Percentiles rank a stretch among this genome's conserved stretches.
phyloP scores from a whole-genome alignment of 306 rosid genomes.

The Corylus americana region DNA sequence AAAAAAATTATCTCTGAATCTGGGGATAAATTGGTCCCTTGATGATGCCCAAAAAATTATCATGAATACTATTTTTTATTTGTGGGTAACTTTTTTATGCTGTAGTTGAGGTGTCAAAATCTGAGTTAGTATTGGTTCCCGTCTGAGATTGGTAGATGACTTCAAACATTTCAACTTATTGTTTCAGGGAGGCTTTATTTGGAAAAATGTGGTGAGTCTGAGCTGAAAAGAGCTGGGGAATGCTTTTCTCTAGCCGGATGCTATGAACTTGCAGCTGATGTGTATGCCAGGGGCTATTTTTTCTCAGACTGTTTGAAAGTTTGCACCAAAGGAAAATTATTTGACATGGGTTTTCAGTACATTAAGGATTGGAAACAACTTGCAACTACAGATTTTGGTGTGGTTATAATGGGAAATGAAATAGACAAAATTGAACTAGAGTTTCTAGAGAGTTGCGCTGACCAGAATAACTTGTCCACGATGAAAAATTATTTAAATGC shows the following conservation, averaged over 20 bases:
- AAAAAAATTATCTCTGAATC: not conserved
- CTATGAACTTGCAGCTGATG: constrained; percentile 52
- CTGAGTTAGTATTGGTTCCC: too few species aligned
- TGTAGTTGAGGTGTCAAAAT: too few species aligned
- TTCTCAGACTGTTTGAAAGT: constrained; percentile 54
- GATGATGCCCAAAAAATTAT: not conserved
- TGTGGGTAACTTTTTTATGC: too few species aligned
- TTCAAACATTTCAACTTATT: not conserved
- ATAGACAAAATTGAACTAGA: constrained; percentile 46
- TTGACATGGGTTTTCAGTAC: constrained; percentile 57
- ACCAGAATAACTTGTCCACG: constrained; percentile 15
- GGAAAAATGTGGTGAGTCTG: constrained; percentile 55
- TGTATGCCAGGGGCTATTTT: constrained; percentile 56
- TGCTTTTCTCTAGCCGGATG: constrained; percentile 59
- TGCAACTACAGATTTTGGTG: constrained; percentile 25
- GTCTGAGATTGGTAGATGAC: too few species aligned
- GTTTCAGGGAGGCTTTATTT: constrained; percentile 54
- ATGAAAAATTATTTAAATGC: constrained; percentile 34
- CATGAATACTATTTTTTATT: not conserved
- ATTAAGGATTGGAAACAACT: constrained; percentile 62
- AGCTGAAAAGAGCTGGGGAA: constrained; percentile 63
- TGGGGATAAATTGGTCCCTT: not conserved
- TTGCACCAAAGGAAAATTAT: constrained; percentile 54
- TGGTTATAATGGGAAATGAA: constrained; percentile 19
- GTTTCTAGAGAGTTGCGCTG: constrained; percentile 66